Evolutionary conservation across 2,329 filamentous ascomycete genomes (phyloP), one percentile per base, ranked within the genome.

Genomic region (Colletotrichum orchidophilum): DNA sequence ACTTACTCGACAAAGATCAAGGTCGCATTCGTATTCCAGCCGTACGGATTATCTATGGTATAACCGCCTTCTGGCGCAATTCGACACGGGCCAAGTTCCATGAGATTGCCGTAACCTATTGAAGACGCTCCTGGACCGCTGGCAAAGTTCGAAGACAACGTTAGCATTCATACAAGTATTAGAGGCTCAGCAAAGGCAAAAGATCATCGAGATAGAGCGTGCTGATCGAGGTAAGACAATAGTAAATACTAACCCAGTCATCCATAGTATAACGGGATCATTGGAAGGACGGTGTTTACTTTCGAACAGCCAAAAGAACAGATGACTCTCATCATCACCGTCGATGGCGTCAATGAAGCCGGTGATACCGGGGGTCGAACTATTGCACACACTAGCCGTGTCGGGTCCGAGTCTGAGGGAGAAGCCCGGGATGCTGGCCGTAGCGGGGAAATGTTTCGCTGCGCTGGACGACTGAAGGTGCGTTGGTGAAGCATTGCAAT

Each of bases 301-400:
- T 11, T 60, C 63, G 24, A 59, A 58, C 8, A 66, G 63, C 63
- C 63, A 66, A 29, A 66, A 66, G 27, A 66, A 66, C 46, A 63
- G 13, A 21, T 63, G 60, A 15, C 27, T 66, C 12, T 58, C 42
- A n/a, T 33, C 46, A n/a, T 58, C 53, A 7, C 29, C 63, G 7
- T 35, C n/a, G 4, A 1, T 29, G 8, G 39, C 35, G 3, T 66
- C 53, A 0, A 66, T n/a, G 15, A 59, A 62, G 24, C 59, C 59
- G 29, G 59, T 18, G 15, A 49, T 15, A 18, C 59, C 59, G 21
- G 59, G 59, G 21, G 59, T 62, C 13, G 59, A 26, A 42, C 59
- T 52, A 18, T 62, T 62, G 42, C 59, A 62, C 12, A 62, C 42
- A 12, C 13, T 12, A 3, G 59, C 39, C 8, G 59, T 62, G 15